Percentiles rank a stretch among this genome's conserved stretches.
These are phyloP conservation scores for Thielaviopsis musarum DNA, from an alignment of 2,329 filamentous ascomycete genomes.

Conservation along the genomic window DNA sequence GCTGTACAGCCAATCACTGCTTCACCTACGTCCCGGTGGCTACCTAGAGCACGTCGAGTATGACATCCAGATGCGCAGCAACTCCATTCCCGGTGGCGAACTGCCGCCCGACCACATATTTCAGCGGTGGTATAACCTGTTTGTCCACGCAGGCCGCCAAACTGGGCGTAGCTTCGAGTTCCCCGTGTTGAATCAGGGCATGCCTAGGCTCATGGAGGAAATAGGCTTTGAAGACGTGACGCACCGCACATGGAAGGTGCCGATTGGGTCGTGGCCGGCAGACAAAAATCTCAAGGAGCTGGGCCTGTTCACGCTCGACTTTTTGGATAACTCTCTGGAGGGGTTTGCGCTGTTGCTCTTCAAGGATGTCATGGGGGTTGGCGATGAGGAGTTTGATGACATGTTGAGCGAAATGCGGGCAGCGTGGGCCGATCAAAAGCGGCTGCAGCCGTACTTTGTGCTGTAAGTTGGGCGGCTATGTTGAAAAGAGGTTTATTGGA, in stretches of 20 bases:
- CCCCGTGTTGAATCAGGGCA: slow-evolving; percentile 11
- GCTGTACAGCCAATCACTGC: slow-evolving; percentile 33
- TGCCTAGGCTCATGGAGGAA: slow-evolving; percentile 16
- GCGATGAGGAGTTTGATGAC: slow-evolving; percentile 16
- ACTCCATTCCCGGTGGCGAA: slow-evolving; percentile 1
- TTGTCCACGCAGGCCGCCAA: slow-evolving; percentile 17
- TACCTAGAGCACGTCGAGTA: slow-evolving; percentile 19
- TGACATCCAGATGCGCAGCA: slow-evolving; percentile 12
- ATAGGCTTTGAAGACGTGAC: slow-evolving; percentile 25
- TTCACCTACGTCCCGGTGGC: slow-evolving; percentile 28
- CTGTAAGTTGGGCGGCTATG: background rate
- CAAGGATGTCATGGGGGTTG: slow-evolving; percentile 18
- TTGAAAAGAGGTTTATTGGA: background rate
- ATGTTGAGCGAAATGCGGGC: slow-evolving; percentile 15
- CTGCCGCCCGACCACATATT: slow-evolving; percentile 15
- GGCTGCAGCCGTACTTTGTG: slow-evolving; percentile 3
- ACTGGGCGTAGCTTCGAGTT: slow-evolving; percentile 17
- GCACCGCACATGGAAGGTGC: slow-evolving; percentile 25
- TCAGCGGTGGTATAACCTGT: slow-evolving; percentile 17
- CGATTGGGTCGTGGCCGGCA: slow-evolving; percentile 29
- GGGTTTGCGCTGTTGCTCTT: slow-evolving; percentile 18
- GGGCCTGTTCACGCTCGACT: slow-evolving; percentile 19
- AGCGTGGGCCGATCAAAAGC: slow-evolving; percentile 4
- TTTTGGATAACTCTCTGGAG: slow-evolving; percentile 18
- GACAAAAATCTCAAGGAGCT: slow-evolving; percentile 27